Evolutionary conservation across 495 filamentous ascomycete species (phyloP).

Genomic region (Penicillium crystallinum): DNA sequence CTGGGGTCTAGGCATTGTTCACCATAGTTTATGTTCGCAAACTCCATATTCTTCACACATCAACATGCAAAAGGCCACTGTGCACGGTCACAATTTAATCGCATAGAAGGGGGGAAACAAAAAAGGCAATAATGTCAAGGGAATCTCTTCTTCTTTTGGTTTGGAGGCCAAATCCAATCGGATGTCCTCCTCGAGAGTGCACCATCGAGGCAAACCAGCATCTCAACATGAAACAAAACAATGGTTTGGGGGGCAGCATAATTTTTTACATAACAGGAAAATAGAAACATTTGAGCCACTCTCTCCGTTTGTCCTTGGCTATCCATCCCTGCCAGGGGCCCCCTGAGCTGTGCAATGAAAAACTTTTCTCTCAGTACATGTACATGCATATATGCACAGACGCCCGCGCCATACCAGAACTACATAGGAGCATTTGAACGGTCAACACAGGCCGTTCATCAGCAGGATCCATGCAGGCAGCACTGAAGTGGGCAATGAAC

Average conservation of each 20-base stretch:
- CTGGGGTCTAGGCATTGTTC: background rate
- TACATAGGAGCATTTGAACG: constrained; percentile 5
- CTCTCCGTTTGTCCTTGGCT: background rate
- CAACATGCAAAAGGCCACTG: constrained; percentile 1
- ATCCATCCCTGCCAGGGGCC: constrained; percentile 12
- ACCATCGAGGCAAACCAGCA: constrained; percentile 5
- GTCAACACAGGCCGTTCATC: constrained; percentile 1
- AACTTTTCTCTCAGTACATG: constrained; percentile 11
- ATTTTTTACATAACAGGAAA: constrained; percentile 1
- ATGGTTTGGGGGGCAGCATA: background rate
- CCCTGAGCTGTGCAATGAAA: constrained; percentile 8
- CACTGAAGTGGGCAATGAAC: constrained; percentile 12
- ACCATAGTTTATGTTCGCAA: background rate
- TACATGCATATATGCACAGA: constrained; percentile 17
- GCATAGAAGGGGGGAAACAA: background rate
- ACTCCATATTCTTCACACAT: background rate
- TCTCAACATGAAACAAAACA: constrained; percentile 4
- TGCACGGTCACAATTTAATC: constrained; percentile 5
- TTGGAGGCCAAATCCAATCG: constrained; percentile 12
- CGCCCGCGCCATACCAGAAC: constrained; percentile 15
- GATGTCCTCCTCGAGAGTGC: background rate
- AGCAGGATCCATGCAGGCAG: constrained; percentile 16
- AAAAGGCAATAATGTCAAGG: constrained; percentile 14
- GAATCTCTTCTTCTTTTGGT: constrained; percentile 11
- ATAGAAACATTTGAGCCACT: constrained; percentile 2